Evolutionary conservation across 2,329 filamentous ascomycete genomes (phyloP).

Genomic region (Calonectria pseudoturangicola): DNA sequence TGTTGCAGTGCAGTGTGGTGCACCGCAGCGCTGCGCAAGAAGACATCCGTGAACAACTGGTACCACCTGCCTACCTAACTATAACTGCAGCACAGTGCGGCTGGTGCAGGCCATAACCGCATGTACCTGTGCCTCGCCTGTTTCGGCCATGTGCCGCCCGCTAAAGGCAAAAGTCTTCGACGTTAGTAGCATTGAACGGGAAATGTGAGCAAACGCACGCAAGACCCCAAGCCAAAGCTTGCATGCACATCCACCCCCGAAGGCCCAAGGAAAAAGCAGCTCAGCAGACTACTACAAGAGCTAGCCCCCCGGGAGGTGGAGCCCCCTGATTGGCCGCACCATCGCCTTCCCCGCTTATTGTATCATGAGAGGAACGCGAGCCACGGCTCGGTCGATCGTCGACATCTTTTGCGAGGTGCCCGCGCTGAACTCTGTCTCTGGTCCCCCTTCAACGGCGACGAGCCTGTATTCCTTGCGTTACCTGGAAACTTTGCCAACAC

Average conservation of each 20-base stretch:
- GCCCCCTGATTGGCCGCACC: constrained; percentile 57
- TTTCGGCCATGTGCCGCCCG: background rate
- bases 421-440: constrained; percentile 54
- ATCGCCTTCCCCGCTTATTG: constrained; percentile 61
- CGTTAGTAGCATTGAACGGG: constrained; percentile 24
- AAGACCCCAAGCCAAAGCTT: constrained; percentile 40
- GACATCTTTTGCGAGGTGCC: constrained; percentile 46
- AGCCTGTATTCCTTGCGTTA: constrained; percentile 25
- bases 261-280: constrained; percentile 43
- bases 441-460: constrained; percentile 51
- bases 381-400: constrained; percentile 40
- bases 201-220: constrained; percentile 29
- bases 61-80: background rate
- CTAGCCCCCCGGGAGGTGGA: constrained; percentile 48
- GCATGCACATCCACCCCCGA: constrained; percentile 40
- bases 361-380: constrained; percentile 61
- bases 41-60: constrained; percentile 13
- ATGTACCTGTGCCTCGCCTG: constrained; percentile 9
- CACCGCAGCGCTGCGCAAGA: constrained; percentile 20
- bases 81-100: constrained; percentile 20
- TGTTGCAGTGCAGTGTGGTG: constrained; percentile 32
- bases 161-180: constrained; percentile 14
- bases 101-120: background rate
- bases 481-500: constrained; percentile 24
- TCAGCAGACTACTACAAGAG: constrained; percentile 48